Conservation (phyloP, 352 stramenopile species). For the Phytophthora litchii region DNA sequence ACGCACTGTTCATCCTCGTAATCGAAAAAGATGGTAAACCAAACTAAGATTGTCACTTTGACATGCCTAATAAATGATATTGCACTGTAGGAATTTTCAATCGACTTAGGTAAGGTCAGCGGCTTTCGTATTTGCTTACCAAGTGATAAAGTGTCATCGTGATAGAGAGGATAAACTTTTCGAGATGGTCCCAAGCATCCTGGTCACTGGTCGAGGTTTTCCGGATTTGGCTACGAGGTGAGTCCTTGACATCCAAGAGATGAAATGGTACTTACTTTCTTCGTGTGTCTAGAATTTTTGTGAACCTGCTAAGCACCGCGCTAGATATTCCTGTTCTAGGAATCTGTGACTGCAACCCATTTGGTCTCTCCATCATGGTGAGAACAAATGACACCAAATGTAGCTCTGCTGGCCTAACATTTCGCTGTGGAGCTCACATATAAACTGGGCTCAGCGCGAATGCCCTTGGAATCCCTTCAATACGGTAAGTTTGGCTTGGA, state of each 20-base stretch:
- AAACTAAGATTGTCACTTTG: neutral
- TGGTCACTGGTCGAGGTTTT: conserved; percentile 94
- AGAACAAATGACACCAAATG: neutral
- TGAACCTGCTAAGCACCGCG: conserved; percentile 73
- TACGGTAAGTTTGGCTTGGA: conserved; percentile 41
- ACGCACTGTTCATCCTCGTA: conserved; percentile 91
- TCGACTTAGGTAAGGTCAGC: conserved; percentile 65
- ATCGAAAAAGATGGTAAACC: conserved; percentile 94
- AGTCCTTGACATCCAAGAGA: neutral
- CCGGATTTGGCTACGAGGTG: conserved; percentile 93
- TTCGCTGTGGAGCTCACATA: conserved; percentile 79
- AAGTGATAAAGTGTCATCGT: neutral
- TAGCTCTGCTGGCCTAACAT: neutral
- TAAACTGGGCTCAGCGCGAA: conserved; percentile 84
- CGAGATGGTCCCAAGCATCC: conserved; percentile 86
- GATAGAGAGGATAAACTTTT: conserved; percentile 88
- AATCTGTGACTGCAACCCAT: conserved; percentile 95
- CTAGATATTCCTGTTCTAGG: conserved; percentile 91
- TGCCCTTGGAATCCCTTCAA: conserved; percentile 74
- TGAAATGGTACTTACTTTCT: neutral
- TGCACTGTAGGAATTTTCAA: conserved; percentile 93
- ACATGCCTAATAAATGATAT: conserved; percentile 54
- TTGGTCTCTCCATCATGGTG: conserved; percentile 92
- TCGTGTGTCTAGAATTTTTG: conserved; percentile 65
- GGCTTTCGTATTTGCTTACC: neutral